Conservation (phyloP, 257 asterid genomes). For the Fraxinus excelsior region DNA sequence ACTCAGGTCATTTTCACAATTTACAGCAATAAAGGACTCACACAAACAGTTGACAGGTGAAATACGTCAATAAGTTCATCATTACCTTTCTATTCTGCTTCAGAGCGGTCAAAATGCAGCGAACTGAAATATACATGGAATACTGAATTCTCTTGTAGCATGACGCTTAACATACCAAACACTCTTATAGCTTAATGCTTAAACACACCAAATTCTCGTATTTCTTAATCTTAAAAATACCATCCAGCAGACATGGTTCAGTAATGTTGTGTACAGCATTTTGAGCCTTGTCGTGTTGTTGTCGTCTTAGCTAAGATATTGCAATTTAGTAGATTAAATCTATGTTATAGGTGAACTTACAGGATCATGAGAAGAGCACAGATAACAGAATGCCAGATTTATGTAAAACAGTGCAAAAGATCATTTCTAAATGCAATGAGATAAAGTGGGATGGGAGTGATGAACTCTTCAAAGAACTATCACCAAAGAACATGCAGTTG, state of each 20-base stretch:
- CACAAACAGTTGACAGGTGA: background rate
- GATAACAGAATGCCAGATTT: conserved; percentile 9
- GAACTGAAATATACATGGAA: background rate
- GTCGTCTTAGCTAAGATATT: background rate
- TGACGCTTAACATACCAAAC: background rate
- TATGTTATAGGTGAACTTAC: conserved; percentile 15
- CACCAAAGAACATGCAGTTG: background rate
- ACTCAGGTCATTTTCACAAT: background rate
- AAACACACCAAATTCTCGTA: background rate
- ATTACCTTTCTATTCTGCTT: background rate
- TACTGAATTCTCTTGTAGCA: background rate
- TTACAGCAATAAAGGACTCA: background rate
- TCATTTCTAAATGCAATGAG: background rate
- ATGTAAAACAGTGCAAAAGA: conserved; percentile 10
- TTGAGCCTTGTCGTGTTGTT: background rate
- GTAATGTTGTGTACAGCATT: background rate
- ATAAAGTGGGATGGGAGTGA: background rate
- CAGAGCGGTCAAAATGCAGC: background rate
- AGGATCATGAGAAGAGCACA: background rate
- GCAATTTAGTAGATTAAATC: background rate
- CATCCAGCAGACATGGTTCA: background rate
- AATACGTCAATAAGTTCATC: background rate
- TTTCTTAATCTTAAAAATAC: background rate
- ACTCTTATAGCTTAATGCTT: background rate
- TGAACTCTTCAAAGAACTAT: background rate